phyloP scores from a whole-genome alignment of 1,284 basidiomycete species.

The Tylopilus orsonianus region DNA sequence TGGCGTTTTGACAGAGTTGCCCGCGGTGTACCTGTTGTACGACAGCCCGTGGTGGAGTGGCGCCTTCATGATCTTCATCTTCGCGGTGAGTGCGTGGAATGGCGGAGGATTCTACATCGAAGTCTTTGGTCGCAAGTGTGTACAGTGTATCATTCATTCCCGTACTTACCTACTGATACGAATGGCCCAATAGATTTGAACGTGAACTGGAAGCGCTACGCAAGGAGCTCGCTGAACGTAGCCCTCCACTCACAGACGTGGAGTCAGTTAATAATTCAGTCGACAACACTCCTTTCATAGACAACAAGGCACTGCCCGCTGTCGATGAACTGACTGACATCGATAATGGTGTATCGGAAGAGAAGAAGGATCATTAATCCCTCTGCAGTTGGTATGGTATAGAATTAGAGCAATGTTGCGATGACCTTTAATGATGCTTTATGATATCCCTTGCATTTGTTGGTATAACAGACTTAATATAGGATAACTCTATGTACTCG shows the following conservation, averaged over 20 bases:
- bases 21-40: conserved; percentile 80
- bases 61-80: conserved; percentile 75
- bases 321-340: conserved; percentile 15
- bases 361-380: conserved; percentile 31
- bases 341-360: conserved; percentile 7
- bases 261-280: conserved; percentile 40
- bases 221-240: conserved; percentile 78
- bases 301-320: conserved; percentile 22
- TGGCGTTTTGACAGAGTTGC: conserved; percentile 82
- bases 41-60: conserved; percentile 74
- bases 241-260: conserved; percentile 44
- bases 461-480: conserved; percentile 8
- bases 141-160: conserved; percentile 16
- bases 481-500: conserved; percentile 1
- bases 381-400: neutral
- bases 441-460: conserved; percentile 16
- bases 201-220: conserved; percentile 84
- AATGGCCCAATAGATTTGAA: conserved; percentile 65
- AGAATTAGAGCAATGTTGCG: conserved; percentile 14
- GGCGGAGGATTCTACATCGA: conserved; percentile 89
- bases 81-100: conserved; percentile 84
- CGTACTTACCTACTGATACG: conserved; percentile 8
- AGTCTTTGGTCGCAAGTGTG: conserved; percentile 91
- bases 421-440: conserved; percentile 19
- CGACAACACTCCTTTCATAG: conserved; percentile 31